Conservation (phyloP, 2,329 filamentous ascomycete genomes). For the Pestalotiopsis sp. region DNA sequence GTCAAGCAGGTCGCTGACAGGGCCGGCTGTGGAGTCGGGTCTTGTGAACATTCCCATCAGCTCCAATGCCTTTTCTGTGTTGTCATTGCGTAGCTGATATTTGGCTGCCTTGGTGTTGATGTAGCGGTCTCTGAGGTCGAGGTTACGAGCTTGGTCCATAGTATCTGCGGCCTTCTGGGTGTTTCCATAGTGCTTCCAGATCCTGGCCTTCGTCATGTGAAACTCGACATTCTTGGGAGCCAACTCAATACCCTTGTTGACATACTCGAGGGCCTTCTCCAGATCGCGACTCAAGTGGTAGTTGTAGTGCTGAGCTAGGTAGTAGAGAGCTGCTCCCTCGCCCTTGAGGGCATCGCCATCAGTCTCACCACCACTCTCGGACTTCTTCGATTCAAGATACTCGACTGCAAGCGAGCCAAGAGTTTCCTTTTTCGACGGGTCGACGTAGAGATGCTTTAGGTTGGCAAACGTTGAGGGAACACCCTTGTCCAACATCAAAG, state of each 20-base stretch:
- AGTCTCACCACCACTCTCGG: conserved; percentile 47
- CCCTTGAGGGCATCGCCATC: conserved; percentile 58
- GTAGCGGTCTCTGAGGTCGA: conserved; percentile 91
- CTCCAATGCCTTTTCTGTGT: conserved; percentile 82
- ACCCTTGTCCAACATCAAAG: conserved; percentile 85
- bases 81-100: conserved; percentile 90
- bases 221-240: conserved; percentile 85
- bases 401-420: conserved; percentile 77
- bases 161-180: conserved; percentile 76
- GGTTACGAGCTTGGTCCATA: conserved; percentile 84
- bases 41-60: conserved; percentile 95
- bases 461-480: conserved; percentile 97
- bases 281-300: conserved; percentile 87
- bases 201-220: conserved; percentile 91
- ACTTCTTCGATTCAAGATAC: conserved; percentile 65
- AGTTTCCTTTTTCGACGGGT: conserved; percentile 74
- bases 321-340: conserved; percentile 82
- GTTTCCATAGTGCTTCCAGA: conserved; percentile 89
- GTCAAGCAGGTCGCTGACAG: conserved; percentile 87
- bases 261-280: conserved; percentile 76
- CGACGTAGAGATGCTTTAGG: conserved; percentile 87
- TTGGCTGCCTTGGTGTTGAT: conserved; percentile 99
- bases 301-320: conserved; percentile 96
- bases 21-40: conserved; percentile 84
- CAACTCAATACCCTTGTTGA: conserved; percentile 81